phyloP scores from a whole-genome alignment of 2,329 filamentous ascomycete species.

The Fragosphaeria purpurea region DNA sequence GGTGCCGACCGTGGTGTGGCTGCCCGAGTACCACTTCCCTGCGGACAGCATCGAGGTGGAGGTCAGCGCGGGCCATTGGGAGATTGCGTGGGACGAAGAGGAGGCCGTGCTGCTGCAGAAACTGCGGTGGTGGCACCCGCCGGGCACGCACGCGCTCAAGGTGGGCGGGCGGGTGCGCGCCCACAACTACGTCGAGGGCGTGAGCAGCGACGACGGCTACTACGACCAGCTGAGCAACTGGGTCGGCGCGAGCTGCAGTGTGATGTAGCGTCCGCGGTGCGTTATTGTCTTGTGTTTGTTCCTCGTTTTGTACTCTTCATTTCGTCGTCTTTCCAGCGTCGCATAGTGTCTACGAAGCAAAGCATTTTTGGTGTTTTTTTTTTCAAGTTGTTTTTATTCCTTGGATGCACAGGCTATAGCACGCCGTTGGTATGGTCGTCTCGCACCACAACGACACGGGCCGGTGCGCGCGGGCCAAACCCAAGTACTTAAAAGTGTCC shows the following conservation, averaged over 20 bases:
- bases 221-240: slow-evolving; percentile 55
- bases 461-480: too few species aligned
- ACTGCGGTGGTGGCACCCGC: slow-evolving; percentile 86
- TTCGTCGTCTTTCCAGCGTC: too few species aligned
- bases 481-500: too few species aligned
- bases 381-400: background rate
- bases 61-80: slow-evolving; percentile 82
- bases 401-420: background rate
- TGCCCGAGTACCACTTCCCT: slow-evolving; percentile 91
- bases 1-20: slow-evolving; percentile 66
- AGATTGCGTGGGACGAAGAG: slow-evolving; percentile 63
- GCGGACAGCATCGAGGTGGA: slow-evolving; percentile 60
- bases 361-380: background rate
- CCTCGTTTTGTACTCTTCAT: too few species aligned
- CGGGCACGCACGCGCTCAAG: slow-evolving; percentile 70
- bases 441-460: too few species aligned
- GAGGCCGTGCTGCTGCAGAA: slow-evolving; percentile 62
- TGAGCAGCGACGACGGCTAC: slow-evolving; percentile 65
- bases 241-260: slow-evolving; percentile 34
- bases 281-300: too few species aligned
- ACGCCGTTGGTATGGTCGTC: too few species aligned
- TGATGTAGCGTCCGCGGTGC: slow-evolving; percentile 34
- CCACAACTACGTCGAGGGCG: slow-evolving; percentile 44
- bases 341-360: too few species aligned
- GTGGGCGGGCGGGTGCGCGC: slow-evolving; percentile 64